Conservation (phyloP, 2,329 filamentous ascomycete genomes). For the Alternaria burnsii region DNA sequence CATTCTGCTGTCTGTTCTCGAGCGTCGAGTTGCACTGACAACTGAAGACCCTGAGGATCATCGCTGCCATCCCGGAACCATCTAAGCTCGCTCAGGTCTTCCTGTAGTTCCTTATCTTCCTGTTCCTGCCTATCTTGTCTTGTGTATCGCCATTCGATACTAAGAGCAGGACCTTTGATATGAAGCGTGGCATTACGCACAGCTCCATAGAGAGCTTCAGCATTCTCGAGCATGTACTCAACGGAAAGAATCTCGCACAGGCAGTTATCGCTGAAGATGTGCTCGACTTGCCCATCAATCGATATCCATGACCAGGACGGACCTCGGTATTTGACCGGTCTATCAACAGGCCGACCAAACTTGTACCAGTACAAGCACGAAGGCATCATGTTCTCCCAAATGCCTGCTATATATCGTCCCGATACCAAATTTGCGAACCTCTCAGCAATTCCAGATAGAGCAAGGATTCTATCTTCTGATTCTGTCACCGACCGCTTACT, state of each 20-base stretch:
- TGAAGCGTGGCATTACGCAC: background rate
- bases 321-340: background rate
- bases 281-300: fast-evolving
- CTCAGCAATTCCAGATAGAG: background rate
- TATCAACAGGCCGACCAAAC: fast-evolving
- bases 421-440: background rate
- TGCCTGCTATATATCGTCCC: background rate
- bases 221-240: fast-evolving
- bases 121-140: background rate
- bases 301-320: background rate
- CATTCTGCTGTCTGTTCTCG: too few relatives aligned
- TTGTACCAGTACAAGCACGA: fast-evolving
- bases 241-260: fast-evolving
- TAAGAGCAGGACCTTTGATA: background rate
- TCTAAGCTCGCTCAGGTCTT: background rate
- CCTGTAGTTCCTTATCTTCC: fast-evolving
- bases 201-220: background rate
- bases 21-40: fast-evolving
- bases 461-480: background rate
- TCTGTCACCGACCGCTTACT: background rate
- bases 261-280: fast-evolving
- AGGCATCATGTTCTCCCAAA: background rate
- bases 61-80: fast-evolving
- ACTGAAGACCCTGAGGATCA: too few relatives aligned
- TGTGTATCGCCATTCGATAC: background rate